Evolutionary conservation across 371 early-diverging fungal genomes (phyloP), one percentile per base, ranked within the genome.

Genomic region (Rhizopus delemar): DNA sequence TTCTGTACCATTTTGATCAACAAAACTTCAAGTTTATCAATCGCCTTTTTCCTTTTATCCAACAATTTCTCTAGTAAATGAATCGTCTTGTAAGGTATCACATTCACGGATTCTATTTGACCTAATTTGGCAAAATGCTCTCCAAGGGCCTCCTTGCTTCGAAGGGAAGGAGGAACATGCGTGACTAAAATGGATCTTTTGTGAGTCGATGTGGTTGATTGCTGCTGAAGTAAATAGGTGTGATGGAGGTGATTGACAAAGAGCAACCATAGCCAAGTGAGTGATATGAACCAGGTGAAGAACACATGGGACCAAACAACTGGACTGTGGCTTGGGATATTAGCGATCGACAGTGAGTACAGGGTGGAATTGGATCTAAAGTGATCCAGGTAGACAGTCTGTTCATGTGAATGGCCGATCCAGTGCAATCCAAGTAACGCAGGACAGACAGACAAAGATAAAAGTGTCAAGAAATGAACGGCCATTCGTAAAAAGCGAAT

Each of bases 401-500:
- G 53, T 34, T 35, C 8, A 51, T 31, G 43, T 22, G 45, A 11
- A 34, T 41, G 31, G n/a, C 59, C 63, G 13, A 49, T 62, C 76
- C 74, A 86, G 48, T 88, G 85, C 8, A 86, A 53, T 3, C 82
- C 76, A 4, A 86, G 56, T 4, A 88, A 61, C 5, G 82, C 74
- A 3, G 76, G 70, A 32, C 84, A 76, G 12, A 81, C 65, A 16
- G 80, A 38, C 5, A 85, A 4, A 4, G 69, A 73, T 41, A 74
- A 76, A 38, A 84, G 66, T 11, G 71, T 46, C 16, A 84, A 63
- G 53, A 86, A 84, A 46, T 86, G 85, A 33, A 83, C 73, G 33
- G 81, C 76, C 85, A 86, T 86, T 39, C 75, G 77, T n/a, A 88
- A 66, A 68, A 82, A 86, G 5, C 85, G 83, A n/a, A 88, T 60